These are phyloP conservation scores for Quercus lobata DNA, from an alignment of 331 rosid genomes.

Conservation along the genomic window DNA sequence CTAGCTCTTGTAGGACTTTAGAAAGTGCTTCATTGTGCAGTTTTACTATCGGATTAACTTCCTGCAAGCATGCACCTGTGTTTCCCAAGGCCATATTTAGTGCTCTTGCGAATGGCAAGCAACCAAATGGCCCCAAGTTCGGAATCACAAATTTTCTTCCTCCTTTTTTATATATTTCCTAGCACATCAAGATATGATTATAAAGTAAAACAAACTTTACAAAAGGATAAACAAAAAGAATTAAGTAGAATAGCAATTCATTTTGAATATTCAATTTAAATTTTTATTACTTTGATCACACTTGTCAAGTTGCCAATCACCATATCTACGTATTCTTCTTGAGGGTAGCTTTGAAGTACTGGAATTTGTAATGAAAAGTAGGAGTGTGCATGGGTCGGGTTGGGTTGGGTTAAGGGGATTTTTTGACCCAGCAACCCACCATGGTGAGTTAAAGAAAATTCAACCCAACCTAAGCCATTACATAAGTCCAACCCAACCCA, in stretches of 20 bases:
- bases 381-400: too few species aligned
- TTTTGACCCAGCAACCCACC: too few species aligned
- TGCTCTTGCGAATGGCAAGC: not conserved
- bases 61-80: not conserved
- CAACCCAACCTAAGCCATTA: too few species aligned
- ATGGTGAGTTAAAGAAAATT: too few species aligned
- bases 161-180: conserved; percentile 23
- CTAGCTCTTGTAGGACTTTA: not conserved
- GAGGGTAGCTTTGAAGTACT: not conserved
- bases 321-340: not conserved
- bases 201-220: too few species aligned
- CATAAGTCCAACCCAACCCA: too few species aligned
- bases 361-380: not conserved
- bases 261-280: too few species aligned
- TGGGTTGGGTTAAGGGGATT: too few species aligned
- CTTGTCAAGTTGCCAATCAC: not conserved
- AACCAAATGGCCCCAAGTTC: not conserved
- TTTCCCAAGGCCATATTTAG: not conserved
- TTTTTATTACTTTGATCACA: not conserved
- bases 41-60: not conserved
- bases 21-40: conserved; percentile 9
- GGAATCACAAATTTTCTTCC: conserved; percentile 23
- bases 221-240: too few species aligned
- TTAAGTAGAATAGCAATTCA: too few species aligned
- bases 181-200: not conserved